These are phyloP conservation scores for Aegle marmelos DNA, from an alignment of 345 rosid species.

Conservation along the genomic window DNA sequence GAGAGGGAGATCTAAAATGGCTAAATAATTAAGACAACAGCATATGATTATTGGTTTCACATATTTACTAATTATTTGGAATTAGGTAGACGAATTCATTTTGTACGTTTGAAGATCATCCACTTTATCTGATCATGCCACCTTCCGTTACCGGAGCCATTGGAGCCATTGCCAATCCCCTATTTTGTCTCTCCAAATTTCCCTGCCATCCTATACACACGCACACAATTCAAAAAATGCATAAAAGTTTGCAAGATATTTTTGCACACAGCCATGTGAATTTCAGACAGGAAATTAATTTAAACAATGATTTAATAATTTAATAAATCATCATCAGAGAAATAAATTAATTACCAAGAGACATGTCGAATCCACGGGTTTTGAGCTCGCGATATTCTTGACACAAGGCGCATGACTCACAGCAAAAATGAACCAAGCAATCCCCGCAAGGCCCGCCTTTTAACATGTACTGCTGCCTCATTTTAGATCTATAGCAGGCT, in stretches of 20 bases:
- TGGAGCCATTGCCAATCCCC: slow-evolving; percentile 25
- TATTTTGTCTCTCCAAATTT: slow-evolving; percentile 29
- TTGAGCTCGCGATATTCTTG: slow-evolving; percentile 44
- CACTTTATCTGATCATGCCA: slow-evolving; percentile 23
- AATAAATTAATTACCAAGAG: slow-evolving; percentile 23
- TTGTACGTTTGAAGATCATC: too few relatives aligned
- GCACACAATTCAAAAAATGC: background rate
- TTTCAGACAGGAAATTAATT: too few relatives aligned
- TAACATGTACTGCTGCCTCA: slow-evolving; percentile 34
- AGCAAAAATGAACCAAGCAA: slow-evolving; percentile 30
- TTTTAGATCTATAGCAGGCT: slow-evolving; percentile 23
- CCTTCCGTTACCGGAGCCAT: slow-evolving; percentile 15
- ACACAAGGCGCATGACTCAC: slow-evolving; percentile 34
- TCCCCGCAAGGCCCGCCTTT: slow-evolving; percentile 25
- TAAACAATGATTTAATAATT: background rate
- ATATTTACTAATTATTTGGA: too few relatives aligned
- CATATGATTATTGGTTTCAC: too few relatives aligned
- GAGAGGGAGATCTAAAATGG: too few relatives aligned
- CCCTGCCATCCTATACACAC: slow-evolving; percentile 38
- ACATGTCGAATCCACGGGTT: slow-evolving; percentile 28
- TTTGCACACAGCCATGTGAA: too few relatives aligned
- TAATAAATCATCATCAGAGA: background rate
- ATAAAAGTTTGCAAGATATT: too few relatives aligned
- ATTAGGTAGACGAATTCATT: background rate
- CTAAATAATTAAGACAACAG: too few relatives aligned